Evolutionary conservation across 441 rosid genomes (phyloP).

Genomic region (Brassica balearica): DNA sequence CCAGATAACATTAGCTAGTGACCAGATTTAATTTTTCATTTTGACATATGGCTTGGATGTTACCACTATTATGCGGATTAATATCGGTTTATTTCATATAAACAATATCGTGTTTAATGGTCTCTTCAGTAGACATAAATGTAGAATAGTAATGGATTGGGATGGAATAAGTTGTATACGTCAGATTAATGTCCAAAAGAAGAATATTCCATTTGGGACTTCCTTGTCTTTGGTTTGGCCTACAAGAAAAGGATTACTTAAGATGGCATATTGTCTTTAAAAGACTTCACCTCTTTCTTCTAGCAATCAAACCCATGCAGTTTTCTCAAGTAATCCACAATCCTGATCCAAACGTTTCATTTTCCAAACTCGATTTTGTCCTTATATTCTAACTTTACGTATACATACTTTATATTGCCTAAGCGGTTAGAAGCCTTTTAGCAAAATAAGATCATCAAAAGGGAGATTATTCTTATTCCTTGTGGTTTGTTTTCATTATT

Average conservation of each 20-base stretch:
- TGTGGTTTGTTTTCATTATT: constrained; percentile 24
- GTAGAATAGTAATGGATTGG: background rate
- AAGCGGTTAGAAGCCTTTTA: constrained; percentile 10
- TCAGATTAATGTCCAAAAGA: constrained; percentile 1
- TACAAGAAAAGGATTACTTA: constrained; percentile 37
- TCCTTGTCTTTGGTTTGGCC: constrained; percentile 22
- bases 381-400: constrained; percentile 20
- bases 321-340: constrained; percentile 41
- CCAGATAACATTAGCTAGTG: background rate
- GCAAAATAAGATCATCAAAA: constrained; percentile 16
- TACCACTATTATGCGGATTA: background rate
- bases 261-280: background rate
- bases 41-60: background rate
- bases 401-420: constrained; percentile 14
- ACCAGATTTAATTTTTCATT: background rate
- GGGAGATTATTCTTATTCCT: constrained; percentile 8
- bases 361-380: constrained; percentile 23
- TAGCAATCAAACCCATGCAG: constrained; percentile 27
- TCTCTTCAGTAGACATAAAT: background rate
- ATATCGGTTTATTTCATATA: background rate
- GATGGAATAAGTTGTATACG: constrained; percentile 10
- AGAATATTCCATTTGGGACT: constrained; percentile 22
- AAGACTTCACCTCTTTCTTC: constrained; percentile 34
- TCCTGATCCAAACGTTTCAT: constrained; percentile 38
- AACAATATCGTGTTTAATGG: background rate